Conservation (phyloP, 441 rosid genomes). For the Erodium texanum region DNA sequence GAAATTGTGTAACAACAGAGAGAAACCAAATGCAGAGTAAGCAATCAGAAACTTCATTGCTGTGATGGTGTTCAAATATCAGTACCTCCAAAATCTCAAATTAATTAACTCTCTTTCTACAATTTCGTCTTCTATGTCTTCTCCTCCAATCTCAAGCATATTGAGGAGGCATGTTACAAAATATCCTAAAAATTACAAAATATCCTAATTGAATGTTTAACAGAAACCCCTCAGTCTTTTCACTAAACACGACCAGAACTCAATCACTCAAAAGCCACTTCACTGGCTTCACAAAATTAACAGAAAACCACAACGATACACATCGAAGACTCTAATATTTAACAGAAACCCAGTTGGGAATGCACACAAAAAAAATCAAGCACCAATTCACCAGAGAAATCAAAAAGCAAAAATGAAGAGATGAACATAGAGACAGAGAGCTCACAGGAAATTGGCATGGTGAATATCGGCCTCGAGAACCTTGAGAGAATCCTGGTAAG, state of each 20-base stretch:
- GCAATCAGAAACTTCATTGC: background rate
- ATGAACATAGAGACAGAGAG: slow-evolving; percentile 8
- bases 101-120: too few relatives aligned
- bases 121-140: too few relatives aligned
- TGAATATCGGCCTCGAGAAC: slow-evolving; percentile 47
- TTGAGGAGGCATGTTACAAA: too few relatives aligned
- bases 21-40: background rate
- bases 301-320: background rate
- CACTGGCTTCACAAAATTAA: background rate
- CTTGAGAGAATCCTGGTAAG: slow-evolving; percentile 40
- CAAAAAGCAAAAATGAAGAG: background rate
- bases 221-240: background rate
- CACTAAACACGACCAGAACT: slow-evolving; percentile 1
- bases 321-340: background rate
- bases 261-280: background rate
- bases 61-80: too few relatives aligned
- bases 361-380: slow-evolving; percentile 11
- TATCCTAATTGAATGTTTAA: too few relatives aligned
- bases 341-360: slow-evolving; percentile 11
- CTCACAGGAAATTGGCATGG: slow-evolving; percentile 51
- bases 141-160: too few relatives aligned
- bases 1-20: background rate
- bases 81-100: too few relatives aligned
- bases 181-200: too few relatives aligned
- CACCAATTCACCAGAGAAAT: background rate